These are phyloP conservation scores for Rhizopus delemar DNA, from an alignment of 371 early-diverging fungal genomes.

Conservation along the genomic window DNA sequence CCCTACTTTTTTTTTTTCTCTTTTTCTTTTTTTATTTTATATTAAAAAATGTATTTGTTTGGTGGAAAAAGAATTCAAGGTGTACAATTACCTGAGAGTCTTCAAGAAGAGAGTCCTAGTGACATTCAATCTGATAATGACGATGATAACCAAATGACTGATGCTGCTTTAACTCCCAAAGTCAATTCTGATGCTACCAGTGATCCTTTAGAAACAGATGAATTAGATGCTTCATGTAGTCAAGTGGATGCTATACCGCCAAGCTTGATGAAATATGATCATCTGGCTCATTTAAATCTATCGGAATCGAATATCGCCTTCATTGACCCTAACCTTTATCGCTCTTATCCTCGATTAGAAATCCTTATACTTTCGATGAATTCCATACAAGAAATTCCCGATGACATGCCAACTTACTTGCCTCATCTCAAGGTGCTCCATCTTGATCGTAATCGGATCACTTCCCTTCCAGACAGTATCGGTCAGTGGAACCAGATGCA, in stretches of 20 bases:
- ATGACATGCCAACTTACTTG: slow-evolving; percentile 43
- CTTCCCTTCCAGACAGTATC: slow-evolving; percentile 44
- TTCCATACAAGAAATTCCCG: slow-evolving; percentile 43
- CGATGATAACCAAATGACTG: background rate
- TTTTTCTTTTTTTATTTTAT: background rate
- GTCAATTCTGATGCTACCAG: too few species aligned
- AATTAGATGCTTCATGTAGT: slow-evolving; percentile 54
- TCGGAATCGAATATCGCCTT: slow-evolving; percentile 51
- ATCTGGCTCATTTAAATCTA: slow-evolving; percentile 50
- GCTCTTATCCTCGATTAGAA: slow-evolving; percentile 47
- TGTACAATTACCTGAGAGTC: background rate
- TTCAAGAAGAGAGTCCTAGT: background rate
- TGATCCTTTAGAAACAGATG: slow-evolving; percentile 5
- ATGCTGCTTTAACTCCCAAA: slow-evolving; percentile 2
- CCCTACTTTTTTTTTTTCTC: background rate
- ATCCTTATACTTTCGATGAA: slow-evolving; percentile 58
- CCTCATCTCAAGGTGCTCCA: slow-evolving; percentile 41
- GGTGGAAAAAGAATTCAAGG: background rate
- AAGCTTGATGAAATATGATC: slow-evolving; percentile 22
- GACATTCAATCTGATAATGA: too few species aligned
- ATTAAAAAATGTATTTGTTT: background rate
- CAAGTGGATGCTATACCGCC: slow-evolving; percentile 35
- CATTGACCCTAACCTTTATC: slow-evolving; percentile 53
- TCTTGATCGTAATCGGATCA: slow-evolving; percentile 53
- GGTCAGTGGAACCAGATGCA: slow-evolving; percentile 46